These are phyloP conservation scores for Gnomoniopsis sp. DNA, from an alignment of 2,329 filamentous ascomycete species.

Conservation along the genomic window DNA sequence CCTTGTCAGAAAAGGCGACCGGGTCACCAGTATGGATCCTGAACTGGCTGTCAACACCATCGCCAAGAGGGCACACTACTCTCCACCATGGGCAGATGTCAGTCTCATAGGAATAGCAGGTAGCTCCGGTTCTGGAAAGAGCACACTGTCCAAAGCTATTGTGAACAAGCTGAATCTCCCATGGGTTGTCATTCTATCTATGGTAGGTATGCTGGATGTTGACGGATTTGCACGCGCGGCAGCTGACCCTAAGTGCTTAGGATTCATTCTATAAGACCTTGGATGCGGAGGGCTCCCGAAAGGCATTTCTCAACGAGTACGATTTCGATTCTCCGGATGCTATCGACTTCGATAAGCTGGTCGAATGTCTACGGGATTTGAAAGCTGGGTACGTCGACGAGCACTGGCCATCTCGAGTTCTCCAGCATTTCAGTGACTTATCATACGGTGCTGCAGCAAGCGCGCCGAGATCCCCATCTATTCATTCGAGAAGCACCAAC, in stretches of 20 bases:
- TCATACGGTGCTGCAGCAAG: conserved; percentile 50
- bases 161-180: conserved; percentile 86
- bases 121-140: conserved; percentile 92
- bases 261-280: conserved; percentile 97
- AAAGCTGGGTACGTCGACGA: conserved; percentile 77
- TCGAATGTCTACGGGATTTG: conserved; percentile 75
- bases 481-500: conserved; percentile 88
- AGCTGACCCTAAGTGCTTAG: conserved; percentile 39
- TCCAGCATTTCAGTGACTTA: conserved; percentile 4
- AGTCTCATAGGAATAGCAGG: conserved; percentile 96
- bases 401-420: neutral
- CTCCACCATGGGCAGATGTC: conserved; percentile 92
- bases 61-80: conserved; percentile 69
- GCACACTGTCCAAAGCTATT: conserved; percentile 87
- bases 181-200: conserved; percentile 97
- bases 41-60: conserved; percentile 37
- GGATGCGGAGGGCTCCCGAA: conserved; percentile 70
- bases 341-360: conserved; percentile 88
- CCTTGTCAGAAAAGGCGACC: neutral
- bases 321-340: conserved; percentile 95
- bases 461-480: conserved; percentile 91
- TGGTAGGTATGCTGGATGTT: conserved; percentile 58
- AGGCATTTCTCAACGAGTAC: conserved; percentile 86
- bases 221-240: neutral
- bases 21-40: conserved; percentile 13